phyloP scores from a whole-genome alignment of 805 yeast species.

The Metschnikowia rubicola region DNA sequence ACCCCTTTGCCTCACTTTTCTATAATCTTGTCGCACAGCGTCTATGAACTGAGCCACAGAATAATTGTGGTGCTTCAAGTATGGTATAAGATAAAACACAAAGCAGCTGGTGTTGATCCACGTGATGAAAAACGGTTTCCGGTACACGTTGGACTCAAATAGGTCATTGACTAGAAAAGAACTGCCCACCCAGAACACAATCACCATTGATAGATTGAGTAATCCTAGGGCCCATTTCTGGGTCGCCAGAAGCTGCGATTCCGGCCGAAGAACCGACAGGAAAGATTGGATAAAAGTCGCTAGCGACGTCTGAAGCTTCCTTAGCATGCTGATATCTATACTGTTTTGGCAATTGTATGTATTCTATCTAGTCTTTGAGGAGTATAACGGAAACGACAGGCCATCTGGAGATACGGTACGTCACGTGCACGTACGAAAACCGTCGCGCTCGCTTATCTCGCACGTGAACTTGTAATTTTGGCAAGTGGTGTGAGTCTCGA shows the following conservation, averaged over 20 bases:
- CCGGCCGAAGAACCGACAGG: slow-evolving; percentile 12
- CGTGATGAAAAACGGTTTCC: slow-evolving; percentile 91
- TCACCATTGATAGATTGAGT: slow-evolving; percentile 67
- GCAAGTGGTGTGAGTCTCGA: no score
- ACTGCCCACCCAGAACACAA: slow-evolving; percentile 85
- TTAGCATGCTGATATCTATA: slow-evolving; percentile 8
- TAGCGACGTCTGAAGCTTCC: slow-evolving; percentile 12
- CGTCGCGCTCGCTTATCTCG: not conserved
- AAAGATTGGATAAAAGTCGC: slow-evolving; percentile 13
- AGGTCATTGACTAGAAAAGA: slow-evolving; percentile 79
- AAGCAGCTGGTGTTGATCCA: slow-evolving; percentile 88
- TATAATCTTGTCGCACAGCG: slow-evolving; percentile 24
- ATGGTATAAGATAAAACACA: slow-evolving; percentile 70
- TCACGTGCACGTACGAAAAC: not conserved
- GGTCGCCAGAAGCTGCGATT: slow-evolving; percentile 22
- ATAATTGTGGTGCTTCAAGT: slow-evolving; percentile 31
- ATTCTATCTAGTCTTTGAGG: no score
- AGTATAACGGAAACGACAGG: not conserved
- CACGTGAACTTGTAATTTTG: no score
- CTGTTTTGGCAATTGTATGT: no score
- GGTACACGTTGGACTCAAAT: slow-evolving; percentile 63
- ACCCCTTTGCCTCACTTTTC: slow-evolving; percentile 2
- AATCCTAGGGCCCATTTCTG: slow-evolving; percentile 78
- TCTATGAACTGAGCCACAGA: slow-evolving; percentile 22
- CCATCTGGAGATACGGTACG: not conserved